Percentiles rank a stretch among this genome's conserved stretches.
Evolutionary conservation across 2,329 filamentous ascomycete species (phyloP).

Genomic region (Fusarium incarnatum): DNA sequence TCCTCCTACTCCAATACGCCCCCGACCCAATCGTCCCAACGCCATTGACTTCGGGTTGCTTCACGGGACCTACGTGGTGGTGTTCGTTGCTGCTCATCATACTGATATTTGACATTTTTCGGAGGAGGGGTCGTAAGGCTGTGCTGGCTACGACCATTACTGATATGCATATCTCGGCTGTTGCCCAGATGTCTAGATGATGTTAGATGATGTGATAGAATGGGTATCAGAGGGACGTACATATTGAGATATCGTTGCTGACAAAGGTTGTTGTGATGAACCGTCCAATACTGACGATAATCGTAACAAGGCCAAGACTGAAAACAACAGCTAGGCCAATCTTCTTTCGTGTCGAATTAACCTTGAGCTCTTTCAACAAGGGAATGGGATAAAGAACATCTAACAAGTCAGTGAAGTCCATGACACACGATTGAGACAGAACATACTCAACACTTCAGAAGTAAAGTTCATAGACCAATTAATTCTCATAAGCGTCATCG

Average conservation of each 20-base stretch:
- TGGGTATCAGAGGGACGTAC: background rate
- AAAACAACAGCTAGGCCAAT: conserved; percentile 5
- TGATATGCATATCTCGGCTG: conserved; percentile 13
- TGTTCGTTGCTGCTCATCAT: background rate
- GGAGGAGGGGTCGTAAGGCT: background rate
- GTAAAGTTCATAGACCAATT: conserved; percentile 17
- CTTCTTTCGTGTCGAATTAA: background rate
- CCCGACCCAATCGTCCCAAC: background rate
- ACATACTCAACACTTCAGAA: conserved; percentile 9
- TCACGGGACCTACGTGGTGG: background rate
- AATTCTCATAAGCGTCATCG: conserved; percentile 9
- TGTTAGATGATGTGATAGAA: background rate
- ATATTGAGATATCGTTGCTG: conserved; percentile 9
- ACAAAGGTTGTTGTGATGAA: conserved; percentile 11
- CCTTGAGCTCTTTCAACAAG: background rate
- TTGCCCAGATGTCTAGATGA: conserved; percentile 7
- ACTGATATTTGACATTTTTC: background rate
- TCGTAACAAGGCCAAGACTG: background rate
- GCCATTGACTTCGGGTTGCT: background rate
- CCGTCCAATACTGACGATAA: conserved; percentile 9
- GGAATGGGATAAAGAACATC: conserved; percentile 1
- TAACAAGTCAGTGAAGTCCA: background rate
- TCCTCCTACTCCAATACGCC: background rate
- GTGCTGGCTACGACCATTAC: conserved; percentile 16
- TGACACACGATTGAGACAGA: accelerated